Evolutionary conservation across 2,329 filamentous ascomycete genomes (phyloP).

Genomic region (Penicillium sp.): DNA sequence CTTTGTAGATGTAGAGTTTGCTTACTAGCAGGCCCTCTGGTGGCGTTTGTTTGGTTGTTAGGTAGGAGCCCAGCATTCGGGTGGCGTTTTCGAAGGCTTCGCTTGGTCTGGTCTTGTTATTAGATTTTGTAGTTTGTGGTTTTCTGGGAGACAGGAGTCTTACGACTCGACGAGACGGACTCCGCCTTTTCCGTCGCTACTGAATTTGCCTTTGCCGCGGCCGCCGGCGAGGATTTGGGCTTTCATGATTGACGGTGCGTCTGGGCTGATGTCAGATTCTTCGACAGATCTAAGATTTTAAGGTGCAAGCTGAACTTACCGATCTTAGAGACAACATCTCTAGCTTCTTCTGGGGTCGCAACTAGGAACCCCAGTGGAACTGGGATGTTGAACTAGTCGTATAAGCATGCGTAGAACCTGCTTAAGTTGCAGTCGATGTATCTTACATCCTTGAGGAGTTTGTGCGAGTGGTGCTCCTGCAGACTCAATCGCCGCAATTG

Average conservation of each 20-base stretch:
- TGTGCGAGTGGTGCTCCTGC: constrained; percentile 3
- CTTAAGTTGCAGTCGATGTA: not conserved
- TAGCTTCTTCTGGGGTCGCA: constrained; percentile 22
- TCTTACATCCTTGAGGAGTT: constrained; percentile 3
- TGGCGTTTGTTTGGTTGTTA: constrained; percentile 32
- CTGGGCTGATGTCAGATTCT: constrained; percentile 7
- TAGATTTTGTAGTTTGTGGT: not conserved
- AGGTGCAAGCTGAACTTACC: constrained; percentile 11
- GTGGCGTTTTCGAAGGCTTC: constrained; percentile 28
- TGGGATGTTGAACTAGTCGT: constrained; percentile 25
- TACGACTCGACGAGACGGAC: constrained; percentile 28
- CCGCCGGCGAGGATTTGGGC: constrained; percentile 34
- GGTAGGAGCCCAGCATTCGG: constrained; percentile 30
- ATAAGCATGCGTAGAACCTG: not conserved
- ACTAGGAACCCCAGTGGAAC: constrained; percentile 28
- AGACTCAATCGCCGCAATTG: constrained; percentile 4
- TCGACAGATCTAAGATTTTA: not conserved
- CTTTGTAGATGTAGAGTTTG: constrained; percentile 40
- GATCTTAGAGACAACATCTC: constrained; percentile 25
- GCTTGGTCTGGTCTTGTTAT: constrained; percentile 14
- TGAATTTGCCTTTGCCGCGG: constrained; percentile 30
- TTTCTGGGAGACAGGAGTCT: constrained; percentile 1
- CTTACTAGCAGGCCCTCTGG: constrained; percentile 27
- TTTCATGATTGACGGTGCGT: constrained; percentile 30
- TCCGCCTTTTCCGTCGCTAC: constrained; percentile 30